Percentiles rank a stretch among this genome's conserved stretches.
Evolutionary conservation across 129 eudicot genomes (phyloP).

Genomic region (Arctium minus): DNA sequence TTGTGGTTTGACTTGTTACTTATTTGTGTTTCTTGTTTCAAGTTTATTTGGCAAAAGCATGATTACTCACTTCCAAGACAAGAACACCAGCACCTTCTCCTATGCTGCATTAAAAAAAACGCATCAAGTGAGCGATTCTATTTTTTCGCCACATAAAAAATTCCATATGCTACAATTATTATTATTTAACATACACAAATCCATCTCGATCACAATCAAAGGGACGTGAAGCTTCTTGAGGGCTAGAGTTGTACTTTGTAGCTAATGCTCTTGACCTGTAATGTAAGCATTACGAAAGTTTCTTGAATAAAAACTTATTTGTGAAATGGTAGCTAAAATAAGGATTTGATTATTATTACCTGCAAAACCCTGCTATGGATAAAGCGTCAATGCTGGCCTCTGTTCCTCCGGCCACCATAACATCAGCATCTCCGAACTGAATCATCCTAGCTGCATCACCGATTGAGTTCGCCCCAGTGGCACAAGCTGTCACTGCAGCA

Average conservation of each 20-base stretch:
- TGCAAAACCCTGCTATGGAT: constrained; percentile 94
- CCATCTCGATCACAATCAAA: constrained; percentile 95
- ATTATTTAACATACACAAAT: constrained; percentile 69
- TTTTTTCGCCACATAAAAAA: neutral
- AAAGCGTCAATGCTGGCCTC: constrained; percentile 98
- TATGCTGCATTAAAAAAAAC: constrained; percentile 51
- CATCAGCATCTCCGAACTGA: constrained; percentile 91
- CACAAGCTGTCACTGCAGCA: constrained; percentile 99
- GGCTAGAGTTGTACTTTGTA: constrained; percentile 67
- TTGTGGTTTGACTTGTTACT: too few species aligned
- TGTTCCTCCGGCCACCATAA: constrained; percentile 99
- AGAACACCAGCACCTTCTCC: constrained; percentile 95
- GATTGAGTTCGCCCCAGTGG: constrained; percentile 93
- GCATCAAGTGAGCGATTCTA: neutral
- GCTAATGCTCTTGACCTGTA: constrained; percentile 81
- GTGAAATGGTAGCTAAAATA: neutral
- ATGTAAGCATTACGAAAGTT: too few species aligned
- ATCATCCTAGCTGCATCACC: constrained; percentile 99
- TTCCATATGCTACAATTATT: constrained; percentile 5
- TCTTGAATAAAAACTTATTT: too few species aligned
- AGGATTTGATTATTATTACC: constrained; percentile 34
- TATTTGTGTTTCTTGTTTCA: too few species aligned
- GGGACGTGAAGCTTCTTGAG: constrained; percentile 90
- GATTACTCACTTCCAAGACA: constrained; percentile 82
- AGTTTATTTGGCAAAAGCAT: neutral